phyloP scores from a whole-genome alignment of 306 rosid genomes.

The Trifolium dubium region DNA sequence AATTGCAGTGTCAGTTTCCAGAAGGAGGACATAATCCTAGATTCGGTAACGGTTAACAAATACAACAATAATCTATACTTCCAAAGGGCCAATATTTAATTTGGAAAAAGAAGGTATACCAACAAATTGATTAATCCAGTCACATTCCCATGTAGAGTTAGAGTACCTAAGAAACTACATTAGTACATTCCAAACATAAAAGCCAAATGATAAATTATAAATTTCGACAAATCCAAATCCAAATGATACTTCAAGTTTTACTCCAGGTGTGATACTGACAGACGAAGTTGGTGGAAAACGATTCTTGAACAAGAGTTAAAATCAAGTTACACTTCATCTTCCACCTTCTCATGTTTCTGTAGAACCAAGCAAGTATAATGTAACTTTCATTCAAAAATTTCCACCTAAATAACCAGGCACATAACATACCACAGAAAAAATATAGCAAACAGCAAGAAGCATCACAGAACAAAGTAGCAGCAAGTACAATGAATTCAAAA shows the following conservation, averaged over 20 bases:
- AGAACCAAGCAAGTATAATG: conserved; percentile 38
- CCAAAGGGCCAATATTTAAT: conserved; percentile 32
- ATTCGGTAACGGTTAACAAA: conserved; percentile 2
- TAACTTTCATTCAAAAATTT: conserved; percentile 27
- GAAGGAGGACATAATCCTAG: conserved; percentile 27
- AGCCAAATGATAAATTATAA: conserved; percentile 6
- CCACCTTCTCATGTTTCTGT: conserved; percentile 23
- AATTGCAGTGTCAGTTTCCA: conserved; percentile 8
- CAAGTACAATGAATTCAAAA: background rate
- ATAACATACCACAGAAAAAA: background rate
- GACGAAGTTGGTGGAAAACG: conserved; percentile 38
- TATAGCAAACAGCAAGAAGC: conserved; percentile 23
- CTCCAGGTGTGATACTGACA: background rate
- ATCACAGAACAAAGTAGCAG: background rate
- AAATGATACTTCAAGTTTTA: conserved; percentile 27
- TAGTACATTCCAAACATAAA: conserved; percentile 41
- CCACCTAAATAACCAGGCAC: background rate
- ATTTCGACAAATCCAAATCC: conserved; percentile 17
- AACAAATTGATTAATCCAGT: conserved; percentile 12
- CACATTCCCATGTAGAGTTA: conserved; percentile 22
- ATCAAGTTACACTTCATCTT: conserved; percentile 32
- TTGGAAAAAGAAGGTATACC: conserved; percentile 25
- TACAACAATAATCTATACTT: conserved; percentile 22
- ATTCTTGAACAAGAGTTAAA: conserved; percentile 40
- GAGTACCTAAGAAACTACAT: conserved; percentile 33